Conservation (phyloP, 306 rosid species). For the Abrus precatorius region DNA sequence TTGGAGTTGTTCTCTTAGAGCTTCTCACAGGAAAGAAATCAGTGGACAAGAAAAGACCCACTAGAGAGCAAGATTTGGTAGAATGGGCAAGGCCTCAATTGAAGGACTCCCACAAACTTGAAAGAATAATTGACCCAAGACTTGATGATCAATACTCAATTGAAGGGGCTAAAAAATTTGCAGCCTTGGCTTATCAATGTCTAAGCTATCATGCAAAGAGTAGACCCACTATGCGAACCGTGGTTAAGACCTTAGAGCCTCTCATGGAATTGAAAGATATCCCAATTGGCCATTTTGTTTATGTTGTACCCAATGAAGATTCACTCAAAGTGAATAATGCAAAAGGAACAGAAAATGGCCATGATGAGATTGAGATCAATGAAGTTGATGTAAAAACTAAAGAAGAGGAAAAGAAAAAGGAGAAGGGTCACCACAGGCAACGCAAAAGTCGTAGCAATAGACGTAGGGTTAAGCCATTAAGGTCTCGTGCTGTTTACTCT, state of each 20-base stretch:
- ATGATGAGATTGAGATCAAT: constrained; percentile 12
- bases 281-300: constrained; percentile 81
- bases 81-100: constrained; percentile 85
- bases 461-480: constrained; percentile 55
- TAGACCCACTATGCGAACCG: constrained; percentile 80
- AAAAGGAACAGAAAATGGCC: constrained; percentile 32
- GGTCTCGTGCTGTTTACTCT: constrained; percentile 66
- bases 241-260: constrained; percentile 76
- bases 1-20: constrained; percentile 90
- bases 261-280: constrained; percentile 69
- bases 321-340: neutral
- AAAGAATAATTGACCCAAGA: constrained; percentile 79
- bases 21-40: constrained; percentile 77
- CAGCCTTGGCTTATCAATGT: constrained; percentile 78
- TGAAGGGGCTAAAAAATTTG: constrained; percentile 74
- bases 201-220: constrained; percentile 71
- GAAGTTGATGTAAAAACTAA: constrained; percentile 33
- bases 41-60: constrained; percentile 70
- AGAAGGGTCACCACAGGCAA: constrained; percentile 40
- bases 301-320: constrained; percentile 62
- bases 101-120: constrained; percentile 71
- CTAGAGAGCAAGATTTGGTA: constrained; percentile 82
- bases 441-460: constrained; percentile 56
- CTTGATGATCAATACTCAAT: constrained; percentile 80
- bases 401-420: constrained; percentile 37